Evolutionary conservation across 1,284 basidiomycete species (phyloP), one percentile per base, ranked within the genome.

Genomic region (Schizophyllum amplum): DNA sequence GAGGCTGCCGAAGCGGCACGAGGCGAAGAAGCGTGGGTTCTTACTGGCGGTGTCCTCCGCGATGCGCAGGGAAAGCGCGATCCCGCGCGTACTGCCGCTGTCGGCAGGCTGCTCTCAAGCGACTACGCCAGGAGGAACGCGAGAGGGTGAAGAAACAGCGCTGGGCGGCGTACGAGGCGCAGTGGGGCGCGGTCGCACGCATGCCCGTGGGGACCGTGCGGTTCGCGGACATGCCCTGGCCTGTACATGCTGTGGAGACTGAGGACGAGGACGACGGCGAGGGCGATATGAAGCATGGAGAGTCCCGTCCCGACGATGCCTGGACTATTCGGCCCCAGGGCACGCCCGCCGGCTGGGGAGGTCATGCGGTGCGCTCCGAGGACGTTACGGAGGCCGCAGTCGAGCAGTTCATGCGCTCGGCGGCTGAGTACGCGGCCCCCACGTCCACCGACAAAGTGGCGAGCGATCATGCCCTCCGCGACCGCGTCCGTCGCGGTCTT

Each of bases 141-240:
- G 77, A 79, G 61, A 66, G 66, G 46, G 58, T 55, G 25, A 64
- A 77, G 50, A 59, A 65, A 33, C 67, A 67, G 46, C 67, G 70
- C 48, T 84, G 84, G 84, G 68, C 75, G 15, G 63, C 57, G 7
- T 83, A 84, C 61, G 81, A 84, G 61, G 53, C 61, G 15, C 68
- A 71, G 11, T 84, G 82, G 82, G 69, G 67, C 24, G 60, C 60
- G 1, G 60, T 81, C 2, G 59, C 69, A 27, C 60, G 64, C 5
- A 67, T 64, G 58, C 59, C 33, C 55, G 60, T 15, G 54, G 66
- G 51, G 24, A 21, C 11, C 23, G 54, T 65, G 22, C 54, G 57
- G 5, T 85, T 79, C 58, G 59, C 60, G 23, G 78, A 82, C 62
- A 75, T 86, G 23, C 82, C 84, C 4, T 86, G 84, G 84, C 84